Evolutionary conservation across 257 asterid genomes (phyloP).

Genomic region (Nicotiana obtusifolia): DNA sequence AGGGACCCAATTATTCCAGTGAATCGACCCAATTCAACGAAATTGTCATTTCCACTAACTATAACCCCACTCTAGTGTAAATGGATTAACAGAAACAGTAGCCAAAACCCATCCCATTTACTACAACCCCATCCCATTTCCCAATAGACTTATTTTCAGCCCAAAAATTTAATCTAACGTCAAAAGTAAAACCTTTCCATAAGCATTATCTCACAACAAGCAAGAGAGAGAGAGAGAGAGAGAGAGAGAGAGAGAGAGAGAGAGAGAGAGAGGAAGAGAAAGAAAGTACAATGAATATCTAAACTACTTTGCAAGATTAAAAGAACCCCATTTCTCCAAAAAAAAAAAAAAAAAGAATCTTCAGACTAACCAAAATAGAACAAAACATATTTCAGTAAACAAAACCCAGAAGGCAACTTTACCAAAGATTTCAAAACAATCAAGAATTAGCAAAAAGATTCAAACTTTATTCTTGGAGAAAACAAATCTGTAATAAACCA

Average conservation of each 20-base stretch:
- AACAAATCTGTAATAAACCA: constrained; percentile 20
- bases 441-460: not conserved
- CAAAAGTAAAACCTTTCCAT: not conserved
- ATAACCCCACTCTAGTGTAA: not conserved
- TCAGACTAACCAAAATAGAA: not conserved
- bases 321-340: not conserved
- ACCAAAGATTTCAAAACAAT: not conserved
- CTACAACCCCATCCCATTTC: constrained; percentile 9
- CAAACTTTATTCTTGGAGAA: not conserved
- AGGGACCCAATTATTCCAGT: not conserved
- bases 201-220: not conserved
- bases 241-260: too few species aligned
- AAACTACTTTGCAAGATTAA: not conserved
- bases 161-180: not conserved
- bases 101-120: not conserved
- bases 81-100: not conserved
- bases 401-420: not conserved
- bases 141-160: not conserved
- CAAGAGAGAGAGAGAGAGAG: not conserved
- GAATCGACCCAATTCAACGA: not conserved
- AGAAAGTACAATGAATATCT: not conserved
- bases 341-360: not conserved
- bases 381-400: constrained; percentile 5
- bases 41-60: not conserved
- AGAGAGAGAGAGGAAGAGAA: too few species aligned